phyloP scores from a whole-genome alignment of 1,284 basidiomycete species.

The Malassezia cuniculi region DNA sequence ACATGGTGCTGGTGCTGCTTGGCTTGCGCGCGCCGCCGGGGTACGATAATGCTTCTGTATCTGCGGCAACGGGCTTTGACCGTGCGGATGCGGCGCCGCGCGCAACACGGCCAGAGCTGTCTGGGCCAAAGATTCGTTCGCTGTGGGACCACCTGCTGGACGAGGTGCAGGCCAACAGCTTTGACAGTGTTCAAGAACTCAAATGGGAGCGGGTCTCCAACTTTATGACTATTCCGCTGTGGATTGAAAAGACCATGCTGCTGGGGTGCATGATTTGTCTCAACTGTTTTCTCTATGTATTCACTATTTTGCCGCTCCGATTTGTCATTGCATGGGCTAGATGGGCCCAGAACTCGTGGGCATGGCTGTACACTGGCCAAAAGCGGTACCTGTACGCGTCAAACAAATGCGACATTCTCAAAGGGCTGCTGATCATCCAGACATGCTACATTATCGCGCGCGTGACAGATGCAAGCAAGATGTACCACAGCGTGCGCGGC shows the following conservation, averaged over 20 bases:
- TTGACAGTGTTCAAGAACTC: conserved; percentile 79
- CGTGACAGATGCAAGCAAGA: conserved; percentile 88
- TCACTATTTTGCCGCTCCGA: conserved; percentile 91
- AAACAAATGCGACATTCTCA: conserved; percentile 79
- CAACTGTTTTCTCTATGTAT: conserved; percentile 93
- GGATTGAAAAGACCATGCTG: conserved; percentile 86
- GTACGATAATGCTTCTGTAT: background rate
- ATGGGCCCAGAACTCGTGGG: conserved; percentile 20
- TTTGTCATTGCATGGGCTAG: conserved; percentile 38
- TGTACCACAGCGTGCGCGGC: conserved; percentile 96
- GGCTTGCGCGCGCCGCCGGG: conserved; percentile 6
- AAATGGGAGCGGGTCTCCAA: conserved; percentile 98
- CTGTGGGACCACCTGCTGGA: conserved; percentile 83
- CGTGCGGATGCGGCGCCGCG: background rate
- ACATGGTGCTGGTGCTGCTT: conserved; percentile 7
- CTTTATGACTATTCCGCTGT: conserved; percentile 81
- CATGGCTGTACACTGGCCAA: conserved; percentile 23
- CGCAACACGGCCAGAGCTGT: background rate
- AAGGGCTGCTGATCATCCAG: conserved; percentile 61
- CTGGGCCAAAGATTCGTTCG: conserved; percentile 47
- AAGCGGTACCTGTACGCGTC: conserved; percentile 47
- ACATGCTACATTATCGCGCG: conserved; percentile 65
- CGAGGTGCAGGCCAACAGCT: conserved; percentile 67
- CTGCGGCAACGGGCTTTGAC: background rate
- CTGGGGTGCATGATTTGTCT: conserved; percentile 89